Evolutionary conservation across 1,284 basidiomycete genomes (phyloP).

Genomic region (Stygiomarasmius scandens): DNA sequence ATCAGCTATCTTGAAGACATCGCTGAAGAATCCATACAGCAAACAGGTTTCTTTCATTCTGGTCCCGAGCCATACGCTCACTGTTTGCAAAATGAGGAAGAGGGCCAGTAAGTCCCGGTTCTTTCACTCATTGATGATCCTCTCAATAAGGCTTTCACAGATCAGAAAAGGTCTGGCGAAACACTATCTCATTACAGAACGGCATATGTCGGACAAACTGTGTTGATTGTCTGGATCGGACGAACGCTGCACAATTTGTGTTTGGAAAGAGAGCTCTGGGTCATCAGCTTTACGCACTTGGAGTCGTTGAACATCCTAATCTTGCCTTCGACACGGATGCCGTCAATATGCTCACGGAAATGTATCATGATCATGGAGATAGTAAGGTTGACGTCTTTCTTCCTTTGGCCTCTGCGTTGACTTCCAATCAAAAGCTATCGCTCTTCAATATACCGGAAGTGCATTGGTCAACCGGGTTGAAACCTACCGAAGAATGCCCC

Average conservation of each 20-base stretch:
- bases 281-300: slow-evolving; percentile 95
- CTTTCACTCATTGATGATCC: not conserved
- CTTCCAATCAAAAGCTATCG: slow-evolving; percentile 64
- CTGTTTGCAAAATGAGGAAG: slow-evolving; percentile 43
- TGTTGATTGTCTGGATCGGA: slow-evolving; percentile 96
- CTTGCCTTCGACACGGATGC: slow-evolving; percentile 94
- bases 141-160: slow-evolving; percentile 2
- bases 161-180: slow-evolving; percentile 56
- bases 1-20: slow-evolving; percentile 95
- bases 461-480: slow-evolving; percentile 97
- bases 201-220: slow-evolving; percentile 92
- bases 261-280: slow-evolving; percentile 96
- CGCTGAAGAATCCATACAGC: slow-evolving; percentile 91
- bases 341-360: slow-evolving; percentile 96
- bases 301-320: slow-evolving; percentile 82
- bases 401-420: not conserved
- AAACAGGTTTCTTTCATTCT: slow-evolving; percentile 94
- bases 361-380: slow-evolving; percentile 98
- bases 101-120: not conserved
- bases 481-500: slow-evolving; percentile 93
- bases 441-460: slow-evolving; percentile 95
- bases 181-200: slow-evolving; percentile 81
- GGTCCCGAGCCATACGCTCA: slow-evolving; percentile 79
- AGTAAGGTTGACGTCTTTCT: slow-evolving; percentile 52
- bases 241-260: slow-evolving; percentile 97